These are phyloP conservation scores for Fusarium acutatum DNA, from an alignment of 2,329 filamentous ascomycete genomes.

Conservation along the genomic window DNA sequence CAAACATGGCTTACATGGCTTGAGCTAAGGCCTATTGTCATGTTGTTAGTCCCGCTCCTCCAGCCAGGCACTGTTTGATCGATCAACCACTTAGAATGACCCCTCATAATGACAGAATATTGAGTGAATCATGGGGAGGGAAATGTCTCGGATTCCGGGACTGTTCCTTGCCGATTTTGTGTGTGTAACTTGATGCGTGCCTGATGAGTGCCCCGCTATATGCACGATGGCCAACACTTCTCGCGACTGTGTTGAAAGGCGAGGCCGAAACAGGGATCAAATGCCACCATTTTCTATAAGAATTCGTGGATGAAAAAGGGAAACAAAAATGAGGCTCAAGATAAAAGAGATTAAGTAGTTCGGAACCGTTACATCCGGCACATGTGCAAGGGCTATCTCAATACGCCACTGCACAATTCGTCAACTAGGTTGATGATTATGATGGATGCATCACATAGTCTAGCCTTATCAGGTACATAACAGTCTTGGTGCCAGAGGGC, in stretches of 20 bases:
- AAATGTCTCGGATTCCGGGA: constrained; percentile 10
- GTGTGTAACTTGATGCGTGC: not conserved
- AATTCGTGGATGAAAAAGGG: rapidly evolving
- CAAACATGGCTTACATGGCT: constrained; percentile 22
- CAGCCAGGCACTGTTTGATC: not conserved
- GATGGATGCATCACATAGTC: not conserved
- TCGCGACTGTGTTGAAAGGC: constrained; percentile 17
- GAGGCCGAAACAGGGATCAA: constrained; percentile 12
- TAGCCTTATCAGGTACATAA: not conserved
- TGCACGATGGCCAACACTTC: not conserved
- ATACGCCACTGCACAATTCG: not conserved
- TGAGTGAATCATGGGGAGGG: not conserved
- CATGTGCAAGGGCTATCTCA: not conserved
- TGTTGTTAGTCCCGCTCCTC: not conserved
- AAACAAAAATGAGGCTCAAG: too few species aligned
- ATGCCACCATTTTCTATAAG: rapidly evolving
- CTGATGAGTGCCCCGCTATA: not conserved
- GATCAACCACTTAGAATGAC: not conserved
- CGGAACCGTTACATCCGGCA: not conserved
- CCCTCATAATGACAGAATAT: not conserved
- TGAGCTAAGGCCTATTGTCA: not conserved
- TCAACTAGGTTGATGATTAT: not conserved
- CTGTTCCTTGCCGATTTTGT: not conserved
- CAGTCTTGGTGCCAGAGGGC: not conserved
- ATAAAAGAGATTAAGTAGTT: not conserved